A percentile compares a stretch with the other conserved stretches of the same genome.
Conservation (phyloP, 441 rosid genomes). For the Rhodomyrtus psidioides region DNA sequence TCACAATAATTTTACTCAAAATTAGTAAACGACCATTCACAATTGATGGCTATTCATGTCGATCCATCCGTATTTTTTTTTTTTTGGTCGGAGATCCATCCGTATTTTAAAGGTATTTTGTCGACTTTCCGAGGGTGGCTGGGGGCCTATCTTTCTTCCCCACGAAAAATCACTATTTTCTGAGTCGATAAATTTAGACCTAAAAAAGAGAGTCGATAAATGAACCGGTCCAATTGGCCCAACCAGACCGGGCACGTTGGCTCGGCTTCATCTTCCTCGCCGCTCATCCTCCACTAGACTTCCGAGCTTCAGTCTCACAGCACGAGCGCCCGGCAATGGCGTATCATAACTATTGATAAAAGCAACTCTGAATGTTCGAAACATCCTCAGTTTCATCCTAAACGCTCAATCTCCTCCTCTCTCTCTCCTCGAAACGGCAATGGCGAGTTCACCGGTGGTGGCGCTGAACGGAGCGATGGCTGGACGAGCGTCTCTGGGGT, state of each 20-base stretch:
- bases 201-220: background rate
- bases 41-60: no score
- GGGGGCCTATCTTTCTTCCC: background rate
- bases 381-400: background rate
- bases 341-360: background rate
- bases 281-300: background rate
- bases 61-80: no score
- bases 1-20: no score
- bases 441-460: background rate
- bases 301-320: background rate
- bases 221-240: background rate
- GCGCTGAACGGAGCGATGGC: background rate
- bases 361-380: background rate
- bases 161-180: background rate
- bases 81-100: no score
- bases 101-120: no score
- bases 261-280: background rate
- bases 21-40: no score
- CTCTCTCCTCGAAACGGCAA: background rate
- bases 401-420: background rate
- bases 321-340: background rate
- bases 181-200: background rate
- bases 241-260: background rate
- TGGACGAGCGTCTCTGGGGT: background rate
- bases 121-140: background rate